Percentiles rank a stretch among this genome's conserved stretches.
Evolutionary conservation across 176 grass and related monocot species (phyloP).

Genomic region (Oryza nivara): DNA sequence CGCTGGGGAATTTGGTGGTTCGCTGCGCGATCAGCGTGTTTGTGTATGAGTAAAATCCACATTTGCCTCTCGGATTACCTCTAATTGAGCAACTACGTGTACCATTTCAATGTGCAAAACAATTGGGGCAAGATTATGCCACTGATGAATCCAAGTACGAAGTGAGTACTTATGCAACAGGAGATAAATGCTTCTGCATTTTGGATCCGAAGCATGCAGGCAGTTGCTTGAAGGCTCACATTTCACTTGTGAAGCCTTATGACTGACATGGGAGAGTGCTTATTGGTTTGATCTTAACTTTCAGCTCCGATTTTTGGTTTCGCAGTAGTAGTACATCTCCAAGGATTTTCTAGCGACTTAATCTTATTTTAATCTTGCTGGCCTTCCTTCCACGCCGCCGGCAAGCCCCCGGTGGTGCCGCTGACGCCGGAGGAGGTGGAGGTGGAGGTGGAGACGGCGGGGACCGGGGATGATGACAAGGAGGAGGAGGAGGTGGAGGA

Average conservation of each 20-base stretch:
- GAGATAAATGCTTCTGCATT: not conserved
- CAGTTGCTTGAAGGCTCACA: not conserved
- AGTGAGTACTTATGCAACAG: not conserved
- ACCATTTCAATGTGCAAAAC: not conserved
- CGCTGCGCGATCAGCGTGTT: not conserved
- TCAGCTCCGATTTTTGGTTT: not conserved
- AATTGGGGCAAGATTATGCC: not conserved
- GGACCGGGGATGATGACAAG: not conserved
- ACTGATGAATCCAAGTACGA: not conserved
- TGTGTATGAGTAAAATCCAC: too few relatives aligned
- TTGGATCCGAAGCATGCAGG: not conserved
- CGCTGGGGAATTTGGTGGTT: not conserved
- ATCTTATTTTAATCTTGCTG: not conserved
- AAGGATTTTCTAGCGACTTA: not conserved
- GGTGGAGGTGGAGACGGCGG: conserved; percentile 23
- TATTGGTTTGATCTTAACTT: not conserved
- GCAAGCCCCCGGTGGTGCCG: conserved; percentile 25
- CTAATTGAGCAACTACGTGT: not conserved
- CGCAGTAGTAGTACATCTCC: not conserved
- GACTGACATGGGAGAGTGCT: not conserved
- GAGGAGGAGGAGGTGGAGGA: too few relatives aligned
- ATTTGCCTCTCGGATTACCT: not conserved
- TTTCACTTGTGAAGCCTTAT: not conserved
- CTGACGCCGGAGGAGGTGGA: conserved; percentile 38
- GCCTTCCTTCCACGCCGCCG: not conserved